phyloP scores from a whole-genome alignment of 2,329 filamentous ascomycete species.

The Clarireedia hainanense region DNA sequence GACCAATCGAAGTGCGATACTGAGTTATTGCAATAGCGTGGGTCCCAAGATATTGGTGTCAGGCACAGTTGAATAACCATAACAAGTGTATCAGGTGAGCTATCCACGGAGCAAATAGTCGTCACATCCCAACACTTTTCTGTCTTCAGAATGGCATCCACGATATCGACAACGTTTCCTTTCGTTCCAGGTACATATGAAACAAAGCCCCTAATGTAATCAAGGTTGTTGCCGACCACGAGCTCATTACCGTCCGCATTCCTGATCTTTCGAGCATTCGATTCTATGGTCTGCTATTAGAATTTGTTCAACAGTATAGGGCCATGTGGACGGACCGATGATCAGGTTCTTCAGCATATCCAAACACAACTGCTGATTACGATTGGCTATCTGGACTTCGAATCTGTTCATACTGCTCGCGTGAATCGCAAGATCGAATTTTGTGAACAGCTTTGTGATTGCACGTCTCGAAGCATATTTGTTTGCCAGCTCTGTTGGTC shows the following conservation, averaged over 20 bases:
- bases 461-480: constrained; percentile 32
- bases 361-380: constrained; percentile 30
- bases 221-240: constrained; percentile 25
- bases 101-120: constrained; percentile 1
- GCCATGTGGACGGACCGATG: constrained; percentile 30
- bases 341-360: constrained; percentile 35
- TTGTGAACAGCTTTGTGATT: constrained; percentile 21
- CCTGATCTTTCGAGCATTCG: constrained; percentile 14
- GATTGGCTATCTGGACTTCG: constrained; percentile 5
- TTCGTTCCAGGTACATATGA: constrained; percentile 5
- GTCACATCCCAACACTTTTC: constrained; percentile 7
- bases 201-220: constrained; percentile 18
- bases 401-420: not conserved
- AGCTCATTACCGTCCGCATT: constrained; percentile 24
- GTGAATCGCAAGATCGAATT: constrained; percentile 6
- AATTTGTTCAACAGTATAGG: not conserved
- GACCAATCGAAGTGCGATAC: constrained; percentile 34
- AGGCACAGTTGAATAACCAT: constrained; percentile 25
- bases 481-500: constrained; percentile 24
- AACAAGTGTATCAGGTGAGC: constrained; percentile 9
- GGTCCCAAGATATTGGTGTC: constrained; percentile 20
- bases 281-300: constrained; percentile 17
- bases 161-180: constrained; percentile 17
- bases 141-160: constrained; percentile 22
- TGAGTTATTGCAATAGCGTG: constrained; percentile 19